These are phyloP conservation scores for Cylindricascospora bacillispora DNA, from an alignment of 1,139 yeast species.

Conservation along the genomic window DNA sequence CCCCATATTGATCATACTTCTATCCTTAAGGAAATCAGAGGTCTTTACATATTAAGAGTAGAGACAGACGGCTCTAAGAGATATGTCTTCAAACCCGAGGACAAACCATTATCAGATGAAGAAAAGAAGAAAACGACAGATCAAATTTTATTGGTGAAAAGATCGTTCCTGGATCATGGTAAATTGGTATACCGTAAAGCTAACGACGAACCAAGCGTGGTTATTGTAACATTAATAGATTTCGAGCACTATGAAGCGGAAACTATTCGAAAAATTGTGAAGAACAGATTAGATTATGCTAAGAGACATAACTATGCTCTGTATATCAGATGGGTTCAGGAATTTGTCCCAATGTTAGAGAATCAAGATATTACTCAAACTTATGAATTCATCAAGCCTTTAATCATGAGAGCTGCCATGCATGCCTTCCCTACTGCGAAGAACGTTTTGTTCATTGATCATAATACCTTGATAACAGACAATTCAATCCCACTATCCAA, in stretches of 20 bases:
- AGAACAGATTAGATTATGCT: conserved; percentile 75
- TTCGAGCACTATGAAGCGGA: conserved; percentile 52
- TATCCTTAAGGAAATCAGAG: conserved; percentile 41
- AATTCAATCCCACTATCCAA: conserved; percentile 43
- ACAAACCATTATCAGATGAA: conserved; percentile 29
- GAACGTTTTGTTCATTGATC: conserved; percentile 77
- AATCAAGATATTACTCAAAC: conserved; percentile 24
- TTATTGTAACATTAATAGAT: conserved; percentile 74
- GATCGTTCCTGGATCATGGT: conserved; percentile 52
- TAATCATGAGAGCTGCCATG: conserved; percentile 61
- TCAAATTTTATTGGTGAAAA: conserved; percentile 35
- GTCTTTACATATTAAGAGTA: conserved; percentile 34
- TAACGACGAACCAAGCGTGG: conserved; percentile 46
- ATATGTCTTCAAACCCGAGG: conserved; percentile 36
- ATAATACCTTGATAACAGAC: conserved; percentile 61
- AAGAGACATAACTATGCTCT: conserved; percentile 62
- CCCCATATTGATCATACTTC: conserved; percentile 61
- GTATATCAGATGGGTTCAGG: conserved; percentile 73
- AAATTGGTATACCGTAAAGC: conserved; percentile 38
- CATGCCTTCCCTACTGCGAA: conserved; percentile 75
- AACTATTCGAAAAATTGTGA: conserved; percentile 53
- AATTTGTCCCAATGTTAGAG: conserved; percentile 49
- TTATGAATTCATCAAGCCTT: conserved; percentile 19
- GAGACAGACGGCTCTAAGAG: conserved; percentile 33
- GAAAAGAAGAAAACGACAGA: conserved; percentile 30